A percentile compares a stretch with the other conserved stretches of the same genome.
Conservation (phyloP, 805 yeast genomes). For the Clavispora asparagi region DNA sequence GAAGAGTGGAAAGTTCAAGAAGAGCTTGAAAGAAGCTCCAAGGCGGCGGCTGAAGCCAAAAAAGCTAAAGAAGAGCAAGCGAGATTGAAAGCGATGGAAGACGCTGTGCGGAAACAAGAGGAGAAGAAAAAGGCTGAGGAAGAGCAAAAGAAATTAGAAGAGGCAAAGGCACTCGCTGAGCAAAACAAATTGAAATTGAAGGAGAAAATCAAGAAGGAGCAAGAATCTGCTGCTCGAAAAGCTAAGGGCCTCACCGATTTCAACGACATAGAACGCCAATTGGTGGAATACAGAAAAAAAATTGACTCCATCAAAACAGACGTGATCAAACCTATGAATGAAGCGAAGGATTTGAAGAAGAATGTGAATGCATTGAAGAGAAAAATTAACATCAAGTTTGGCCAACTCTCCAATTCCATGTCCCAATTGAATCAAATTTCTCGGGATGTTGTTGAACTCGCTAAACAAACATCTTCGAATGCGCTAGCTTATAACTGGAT, state of each 20-base stretch:
- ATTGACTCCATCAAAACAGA: slow-evolving; percentile 55
- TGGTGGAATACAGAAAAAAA: slow-evolving; percentile 44
- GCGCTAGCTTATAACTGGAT: slow-evolving; percentile 65
- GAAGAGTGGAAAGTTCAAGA: slow-evolving; percentile 6
- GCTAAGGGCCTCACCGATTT: slow-evolving; percentile 31
- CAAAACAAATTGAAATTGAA: slow-evolving; percentile 15
- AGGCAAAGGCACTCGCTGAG: slow-evolving; percentile 16
- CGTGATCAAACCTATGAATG: slow-evolving; percentile 51
- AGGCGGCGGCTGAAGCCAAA: slow-evolving; percentile 6
- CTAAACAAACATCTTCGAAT: slow-evolving; percentile 35
- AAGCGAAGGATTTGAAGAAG: slow-evolving; percentile 48
- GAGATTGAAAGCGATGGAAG: slow-evolving; percentile 1
- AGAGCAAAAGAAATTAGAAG: slow-evolving; percentile 2
- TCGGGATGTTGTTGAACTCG: slow-evolving; percentile 45
- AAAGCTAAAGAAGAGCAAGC: slow-evolving; percentile 7
- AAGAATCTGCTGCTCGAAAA: slow-evolving; percentile 12
- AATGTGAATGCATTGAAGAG: slow-evolving; percentile 59
- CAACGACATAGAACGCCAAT: slow-evolving; percentile 36
- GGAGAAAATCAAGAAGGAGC: slow-evolving; percentile 12
- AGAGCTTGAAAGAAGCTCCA: slow-evolving; percentile 6
- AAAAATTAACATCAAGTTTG: slow-evolving; percentile 81
- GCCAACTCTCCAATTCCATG: slow-evolving; percentile 77
- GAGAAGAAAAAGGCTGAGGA: slow-evolving; percentile 17
- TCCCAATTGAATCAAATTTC: slow-evolving; percentile 52
- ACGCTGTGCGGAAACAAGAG: slow-evolving; percentile 7